These are phyloP conservation scores for Candida gorgasii DNA, from an alignment of 805 yeast species.

Conservation along the genomic window DNA sequence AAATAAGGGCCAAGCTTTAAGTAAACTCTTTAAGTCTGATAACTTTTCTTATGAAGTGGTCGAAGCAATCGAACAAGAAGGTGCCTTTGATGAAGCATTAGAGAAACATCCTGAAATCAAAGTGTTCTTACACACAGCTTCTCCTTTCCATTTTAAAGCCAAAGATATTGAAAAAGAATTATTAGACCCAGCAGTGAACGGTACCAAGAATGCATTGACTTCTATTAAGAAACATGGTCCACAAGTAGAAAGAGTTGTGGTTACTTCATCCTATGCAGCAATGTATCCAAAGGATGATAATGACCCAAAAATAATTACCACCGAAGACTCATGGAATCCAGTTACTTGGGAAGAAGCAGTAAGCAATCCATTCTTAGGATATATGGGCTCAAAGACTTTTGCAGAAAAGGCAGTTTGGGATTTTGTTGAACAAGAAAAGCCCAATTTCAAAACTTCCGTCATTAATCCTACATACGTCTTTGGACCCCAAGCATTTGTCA, in stretches of 20 bases:
- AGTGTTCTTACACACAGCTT: constrained; percentile 30
- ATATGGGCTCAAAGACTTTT: constrained; percentile 47
- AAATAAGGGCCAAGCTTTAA: constrained; percentile 41
- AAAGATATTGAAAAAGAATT: constrained; percentile 23
- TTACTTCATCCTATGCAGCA: constrained; percentile 48
- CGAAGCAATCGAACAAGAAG: constrained; percentile 19
- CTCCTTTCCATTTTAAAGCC: constrained; percentile 23
- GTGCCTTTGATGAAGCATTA: constrained; percentile 30
- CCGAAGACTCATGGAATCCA: constrained; percentile 38
- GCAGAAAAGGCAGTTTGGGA: constrained; percentile 63
- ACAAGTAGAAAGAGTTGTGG: constrained; percentile 46
- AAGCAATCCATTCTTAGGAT: constrained; percentile 27
- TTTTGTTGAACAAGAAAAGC: constrained; percentile 39
- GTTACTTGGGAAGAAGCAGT: constrained; percentile 16
- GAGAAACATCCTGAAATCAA: constrained; percentile 26
- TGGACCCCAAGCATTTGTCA: constrained; percentile 53
- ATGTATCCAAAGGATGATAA: background rate
- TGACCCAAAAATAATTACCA: constrained; percentile 10
- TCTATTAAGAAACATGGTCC: constrained; percentile 46
- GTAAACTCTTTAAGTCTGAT: constrained; percentile 16
- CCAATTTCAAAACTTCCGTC: constrained; percentile 38
- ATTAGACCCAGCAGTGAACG: constrained; percentile 30
- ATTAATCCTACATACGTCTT: constrained; percentile 47
- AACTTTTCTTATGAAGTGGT: constrained; percentile 24
- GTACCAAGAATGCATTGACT: constrained; percentile 25